These are phyloP conservation scores for Exophiala aquamarina DNA, from an alignment of 2,329 filamentous ascomycete genomes.

Conservation along the genomic window DNA sequence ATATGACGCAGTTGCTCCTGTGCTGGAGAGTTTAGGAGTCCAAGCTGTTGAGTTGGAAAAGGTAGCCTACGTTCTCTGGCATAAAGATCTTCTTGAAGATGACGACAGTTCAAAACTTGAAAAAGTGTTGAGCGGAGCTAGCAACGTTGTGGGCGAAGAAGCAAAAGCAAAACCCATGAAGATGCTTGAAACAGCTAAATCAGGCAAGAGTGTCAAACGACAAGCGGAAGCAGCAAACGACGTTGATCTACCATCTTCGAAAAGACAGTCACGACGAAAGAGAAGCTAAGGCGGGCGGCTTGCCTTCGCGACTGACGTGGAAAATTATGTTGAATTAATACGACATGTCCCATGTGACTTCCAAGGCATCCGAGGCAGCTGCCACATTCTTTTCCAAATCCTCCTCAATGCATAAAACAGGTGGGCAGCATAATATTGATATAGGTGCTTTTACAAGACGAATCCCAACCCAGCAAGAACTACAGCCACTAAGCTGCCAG, in stretches of 20 bases:
- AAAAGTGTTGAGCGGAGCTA: constrained; percentile 2
- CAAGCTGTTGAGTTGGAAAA: constrained; percentile 25
- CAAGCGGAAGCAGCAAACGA: background rate
- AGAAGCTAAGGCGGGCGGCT: constrained; percentile 1
- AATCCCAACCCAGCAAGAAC: constrained; percentile 21
- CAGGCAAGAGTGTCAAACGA: constrained; percentile 4
- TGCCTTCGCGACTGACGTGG: background rate
- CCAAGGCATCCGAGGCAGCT: background rate
- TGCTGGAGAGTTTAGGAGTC: constrained; percentile 16
- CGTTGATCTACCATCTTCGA: constrained; percentile 4
- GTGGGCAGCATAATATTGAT: background rate
- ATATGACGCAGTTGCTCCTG: constrained; percentile 10
- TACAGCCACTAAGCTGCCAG: constrained; percentile 32
- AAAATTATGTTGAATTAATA: background rate
- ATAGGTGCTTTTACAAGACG: constrained; percentile 7
- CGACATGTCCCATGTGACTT: background rate
- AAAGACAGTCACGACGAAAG: constrained; percentile 14
- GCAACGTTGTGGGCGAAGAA: background rate
- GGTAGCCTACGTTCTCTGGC: constrained; percentile 25
- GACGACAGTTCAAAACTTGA: constrained; percentile 11
- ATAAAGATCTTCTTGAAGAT: constrained; percentile 21
- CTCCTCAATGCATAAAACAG: constrained; percentile 1
- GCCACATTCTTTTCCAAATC: background rate
- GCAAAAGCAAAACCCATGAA: background rate
- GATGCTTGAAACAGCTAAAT: background rate